A percentile compares a stretch with the other conserved stretches of the same genome.
Conservation (phyloP, 441 rosid species). For the Bruguiera hainesii region DNA sequence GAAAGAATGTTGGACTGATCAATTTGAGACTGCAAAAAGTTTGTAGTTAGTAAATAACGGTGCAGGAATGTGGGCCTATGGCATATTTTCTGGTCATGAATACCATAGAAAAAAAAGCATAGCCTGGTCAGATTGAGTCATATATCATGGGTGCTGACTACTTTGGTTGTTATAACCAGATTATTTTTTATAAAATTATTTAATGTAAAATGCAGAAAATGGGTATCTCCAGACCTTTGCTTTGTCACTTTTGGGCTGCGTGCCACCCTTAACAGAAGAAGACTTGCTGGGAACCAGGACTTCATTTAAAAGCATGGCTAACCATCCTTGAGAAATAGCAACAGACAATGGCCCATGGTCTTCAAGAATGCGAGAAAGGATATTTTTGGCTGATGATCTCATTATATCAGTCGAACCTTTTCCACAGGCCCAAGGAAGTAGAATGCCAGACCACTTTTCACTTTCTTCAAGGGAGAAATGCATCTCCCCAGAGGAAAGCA, state of each 20-base stretch:
- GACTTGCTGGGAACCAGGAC: conserved; percentile 51
- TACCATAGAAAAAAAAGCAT: conserved; percentile 9
- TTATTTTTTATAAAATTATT: conserved; percentile 7
- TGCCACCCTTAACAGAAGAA: conserved; percentile 52
- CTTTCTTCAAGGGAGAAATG: conserved; percentile 84
- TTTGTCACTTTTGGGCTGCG: conserved; percentile 53
- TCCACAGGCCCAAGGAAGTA: conserved; percentile 79
- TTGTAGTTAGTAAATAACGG: conserved; percentile 12
- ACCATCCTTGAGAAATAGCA: conserved; percentile 95
- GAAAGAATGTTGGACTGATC: conserved; percentile 69
- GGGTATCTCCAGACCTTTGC: conserved; percentile 52
- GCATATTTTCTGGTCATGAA: conserved; percentile 12
- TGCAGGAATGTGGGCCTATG: conserved; percentile 11
- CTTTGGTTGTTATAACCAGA: neutral
- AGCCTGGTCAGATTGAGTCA: conserved; percentile 8
- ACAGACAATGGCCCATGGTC: conserved; percentile 69
- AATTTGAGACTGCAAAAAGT: conserved; percentile 60
- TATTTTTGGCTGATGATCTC: conserved; percentile 65
- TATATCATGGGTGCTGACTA: neutral
- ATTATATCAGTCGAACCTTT: conserved; percentile 53
- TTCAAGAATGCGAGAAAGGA: conserved; percentile 81
- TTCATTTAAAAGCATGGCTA: conserved; percentile 70
- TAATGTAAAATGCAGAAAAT: conserved; percentile 9
- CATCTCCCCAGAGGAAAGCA: conserved; percentile 57
- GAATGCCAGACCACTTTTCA: conserved; percentile 85